Conservation (phyloP, 202 grass and related monocot genomes). For the Zizania palustris region DNA sequence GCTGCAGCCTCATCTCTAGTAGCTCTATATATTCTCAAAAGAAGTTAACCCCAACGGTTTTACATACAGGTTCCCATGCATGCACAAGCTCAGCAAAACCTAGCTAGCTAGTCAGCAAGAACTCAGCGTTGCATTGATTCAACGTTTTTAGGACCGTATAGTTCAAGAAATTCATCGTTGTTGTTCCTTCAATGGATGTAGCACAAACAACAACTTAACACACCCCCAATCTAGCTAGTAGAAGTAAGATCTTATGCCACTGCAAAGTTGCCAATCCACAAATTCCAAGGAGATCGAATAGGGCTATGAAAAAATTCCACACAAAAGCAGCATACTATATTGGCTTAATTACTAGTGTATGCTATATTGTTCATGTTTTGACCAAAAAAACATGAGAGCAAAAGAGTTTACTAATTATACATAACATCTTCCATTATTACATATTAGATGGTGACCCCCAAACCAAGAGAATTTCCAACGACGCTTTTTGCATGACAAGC, state of each 20-base stretch:
- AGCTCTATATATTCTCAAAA: constrained; percentile 54
- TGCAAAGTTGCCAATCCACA: neutral
- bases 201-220: neutral
- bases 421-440: neutral
- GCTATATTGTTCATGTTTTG: neutral
- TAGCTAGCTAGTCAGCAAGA: constrained; percentile 18
- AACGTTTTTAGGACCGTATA: no score
- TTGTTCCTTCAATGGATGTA: neutral
- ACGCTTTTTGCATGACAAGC: neutral
- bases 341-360: neutral
- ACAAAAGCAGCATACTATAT: neutral
- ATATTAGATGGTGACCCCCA: neutral
- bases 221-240: neutral
- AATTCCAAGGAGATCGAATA: neutral
- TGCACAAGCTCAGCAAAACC: constrained; percentile 19
- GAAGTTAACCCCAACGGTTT: constrained; percentile 22
- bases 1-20: no score
- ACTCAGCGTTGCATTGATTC: neutral
- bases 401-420: neutral
- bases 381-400: neutral
- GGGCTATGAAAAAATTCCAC: neutral
- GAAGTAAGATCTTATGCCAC: neutral
- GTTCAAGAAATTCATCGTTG: no score
- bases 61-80: constrained; percentile 27
- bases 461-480: neutral